These are phyloP conservation scores for Thelephora ganbajun DNA, from an alignment of 768 basidiomycete species.

Conservation along the genomic window DNA sequence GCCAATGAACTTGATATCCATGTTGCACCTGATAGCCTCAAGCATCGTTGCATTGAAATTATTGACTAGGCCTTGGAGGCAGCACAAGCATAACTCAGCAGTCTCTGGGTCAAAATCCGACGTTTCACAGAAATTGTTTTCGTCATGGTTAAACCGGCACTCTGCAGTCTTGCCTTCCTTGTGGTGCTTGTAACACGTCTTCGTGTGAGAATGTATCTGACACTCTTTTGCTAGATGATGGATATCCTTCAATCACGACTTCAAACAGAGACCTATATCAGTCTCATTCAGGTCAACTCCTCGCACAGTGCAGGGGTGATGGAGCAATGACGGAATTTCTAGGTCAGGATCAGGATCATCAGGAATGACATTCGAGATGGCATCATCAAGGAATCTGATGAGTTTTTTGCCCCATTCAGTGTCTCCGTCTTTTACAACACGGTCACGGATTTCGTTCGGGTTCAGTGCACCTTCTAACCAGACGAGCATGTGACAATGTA, in stretches of 20 bases:
- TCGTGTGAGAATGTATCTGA: no score
- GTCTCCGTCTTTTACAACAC: constrained; percentile 2
- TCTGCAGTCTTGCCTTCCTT: background rate
- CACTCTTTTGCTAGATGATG: no score
- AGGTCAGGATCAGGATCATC: background rate
- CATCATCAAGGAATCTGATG: background rate
- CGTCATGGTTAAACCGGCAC: background rate
- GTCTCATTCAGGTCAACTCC: background rate
- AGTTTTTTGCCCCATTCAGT: background rate
- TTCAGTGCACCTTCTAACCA: constrained; percentile 15
- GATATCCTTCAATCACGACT: no score
- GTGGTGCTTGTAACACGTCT: no score
- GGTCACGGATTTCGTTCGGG: constrained; percentile 10
- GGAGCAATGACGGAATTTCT: background rate
- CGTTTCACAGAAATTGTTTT: background rate
- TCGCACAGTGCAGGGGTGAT: background rate
- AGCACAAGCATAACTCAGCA: background rate
- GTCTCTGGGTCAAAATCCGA: background rate
- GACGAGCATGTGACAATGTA: constrained; percentile 20
- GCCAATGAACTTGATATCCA: constrained; percentile 32
- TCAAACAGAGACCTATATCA: background rate
- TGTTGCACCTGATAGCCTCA: constrained; percentile 25
- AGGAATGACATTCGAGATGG: background rate
- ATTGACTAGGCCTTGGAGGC: background rate
- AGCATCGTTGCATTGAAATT: background rate